Evolutionary conservation across 1,284 basidiomycete species (phyloP), one percentile per base, ranked within the genome.

Genomic region (Neonothopanus nambi): DNA sequence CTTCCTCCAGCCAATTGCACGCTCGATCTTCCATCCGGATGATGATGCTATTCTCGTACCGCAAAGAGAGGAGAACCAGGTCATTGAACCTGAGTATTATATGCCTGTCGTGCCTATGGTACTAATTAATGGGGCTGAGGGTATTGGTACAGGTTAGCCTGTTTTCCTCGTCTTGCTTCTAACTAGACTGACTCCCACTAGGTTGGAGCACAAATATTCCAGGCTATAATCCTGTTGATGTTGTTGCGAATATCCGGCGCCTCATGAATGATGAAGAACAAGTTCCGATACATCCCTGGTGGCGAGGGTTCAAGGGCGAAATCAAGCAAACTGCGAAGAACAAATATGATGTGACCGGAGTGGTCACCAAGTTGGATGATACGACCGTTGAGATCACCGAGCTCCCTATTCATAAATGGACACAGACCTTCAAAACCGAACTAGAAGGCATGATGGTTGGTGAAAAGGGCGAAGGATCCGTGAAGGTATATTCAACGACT

Each of bases 181-280:
- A 48, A 33, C 24, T 44, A 24, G 26, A 53, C 61, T 13, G 54
- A 21, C 55, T 49, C 36, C 15, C 49, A 30, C n/a, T 28, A 92
- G 93, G 96, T 57, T 99, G 97, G 96, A 96, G 93, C 65, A 98
- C 97, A 0, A 86, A 75, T 41, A 81, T 99, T 50, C 97, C 97
- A 9, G 92, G 90, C 65, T 99, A 89, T 78, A 98, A 99, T 68
- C 97, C 97, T 0, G 71, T 72, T 23, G 96, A 98, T 57, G 88
- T 99, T 46, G 90, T 98, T 17, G 80, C 80, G 24, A 99, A 99
- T 69, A 70, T 99, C 46, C 85, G 88, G 11, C 82, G 92, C 5
- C 73, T 96, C 61, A 95, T 99, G 92, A 79, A 80, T 0, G 90
- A 85, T 38, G 91, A 98, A 70, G 92, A 95, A 60, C 66, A 89